Percentiles rank a stretch among this genome's conserved stretches.
phyloP scores from a whole-genome alignment of 352 stramenopile species.

The Phytophthora idaei region DNA sequence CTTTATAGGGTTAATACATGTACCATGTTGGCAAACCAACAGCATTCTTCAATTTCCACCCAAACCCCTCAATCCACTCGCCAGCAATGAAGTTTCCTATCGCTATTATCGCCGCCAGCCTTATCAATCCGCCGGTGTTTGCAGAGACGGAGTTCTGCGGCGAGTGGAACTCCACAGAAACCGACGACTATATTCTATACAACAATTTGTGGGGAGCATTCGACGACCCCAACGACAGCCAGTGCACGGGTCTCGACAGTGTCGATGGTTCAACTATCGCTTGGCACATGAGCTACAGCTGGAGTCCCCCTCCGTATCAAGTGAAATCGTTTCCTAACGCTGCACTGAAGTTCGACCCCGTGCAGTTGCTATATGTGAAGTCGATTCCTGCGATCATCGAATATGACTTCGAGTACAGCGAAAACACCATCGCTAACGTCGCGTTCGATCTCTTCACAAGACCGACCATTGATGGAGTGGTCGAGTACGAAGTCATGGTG shows the following conservation, averaged over 20 bases:
- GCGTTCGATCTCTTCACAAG: slow-evolving; percentile 48
- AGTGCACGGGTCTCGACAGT: slow-evolving; percentile 48
- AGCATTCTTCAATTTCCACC: not conserved
- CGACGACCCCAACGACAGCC: slow-evolving; percentile 37
- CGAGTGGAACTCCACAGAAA: slow-evolving; percentile 35
- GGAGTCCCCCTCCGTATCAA: slow-evolving; percentile 25
- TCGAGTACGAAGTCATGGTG: slow-evolving; percentile 56
- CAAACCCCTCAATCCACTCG: not conserved
- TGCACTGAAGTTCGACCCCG: slow-evolving; percentile 38
- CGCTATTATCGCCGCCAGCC: not conserved
- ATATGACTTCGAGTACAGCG: slow-evolving; percentile 40
- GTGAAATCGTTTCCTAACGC: slow-evolving; percentile 58
- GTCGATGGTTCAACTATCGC: slow-evolving; percentile 32
- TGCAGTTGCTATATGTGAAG: slow-evolving; percentile 36
- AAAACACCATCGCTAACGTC: slow-evolving; percentile 40
- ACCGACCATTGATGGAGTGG: slow-evolving; percentile 28
- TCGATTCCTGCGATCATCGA: slow-evolving; percentile 42
- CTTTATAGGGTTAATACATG: too few species aligned
- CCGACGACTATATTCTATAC: slow-evolving; percentile 51
- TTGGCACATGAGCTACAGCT: slow-evolving; percentile 43
- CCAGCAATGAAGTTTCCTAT: not conserved
- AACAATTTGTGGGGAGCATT: slow-evolving; percentile 49
- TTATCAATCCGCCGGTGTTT: not conserved
- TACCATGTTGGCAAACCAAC: too few species aligned
- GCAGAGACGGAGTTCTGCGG: slow-evolving; percentile 19